Base-by-base conservation (phyloP, 176 grass and related monocot species). In the Calamus simplicifolius region DNA sequence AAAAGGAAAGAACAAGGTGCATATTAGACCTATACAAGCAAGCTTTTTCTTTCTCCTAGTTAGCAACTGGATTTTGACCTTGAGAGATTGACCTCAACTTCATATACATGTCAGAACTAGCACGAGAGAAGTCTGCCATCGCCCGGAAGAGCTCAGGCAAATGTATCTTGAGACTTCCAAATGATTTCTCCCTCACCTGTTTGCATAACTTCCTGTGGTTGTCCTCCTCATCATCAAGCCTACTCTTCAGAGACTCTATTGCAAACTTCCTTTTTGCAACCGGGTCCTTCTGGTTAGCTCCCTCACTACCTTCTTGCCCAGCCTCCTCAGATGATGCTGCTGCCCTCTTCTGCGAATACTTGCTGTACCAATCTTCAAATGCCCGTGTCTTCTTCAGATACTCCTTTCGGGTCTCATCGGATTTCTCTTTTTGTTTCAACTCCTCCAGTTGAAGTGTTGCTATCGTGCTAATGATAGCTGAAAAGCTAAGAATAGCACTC, bases 351-450 rank as follows among this genome's bases (percentile, higher is more conserved):
- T 85, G 84, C 1, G 62, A 54, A 58, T 92, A 73, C 77, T 89
- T 98, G 25, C 85, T 79, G 54, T 71, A 77, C 94, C 94, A 98
- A n/a, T 98, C 88, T 62, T 98, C 84, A 25, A 98, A 98, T 38
- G 88, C 85, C 35, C 79, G 79, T 29, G 67, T 63, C 71, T 85
- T 98, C 19, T 81, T 64, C 10, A 50, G 16, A 5, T 89, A 92
- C 55, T 92, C 94, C 77, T 74, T 89, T 16, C 29, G 66, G 6
- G 57, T 73, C 63, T 92, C 81, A 28, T 80, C 59, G 6, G 78
- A 85, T 1, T 18, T 81, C 28, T 92, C 94, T 54, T 92, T 93
- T 68, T 93, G 88, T 70, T 89, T 98, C 66, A 98, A 66, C 76
- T 98, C 94, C 3, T 98, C 94, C 10, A 89, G 84, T 78, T 98